Base-by-base conservation (phyloP, 164 flowering plant species). In the Cinnamomum chago region DNA sequence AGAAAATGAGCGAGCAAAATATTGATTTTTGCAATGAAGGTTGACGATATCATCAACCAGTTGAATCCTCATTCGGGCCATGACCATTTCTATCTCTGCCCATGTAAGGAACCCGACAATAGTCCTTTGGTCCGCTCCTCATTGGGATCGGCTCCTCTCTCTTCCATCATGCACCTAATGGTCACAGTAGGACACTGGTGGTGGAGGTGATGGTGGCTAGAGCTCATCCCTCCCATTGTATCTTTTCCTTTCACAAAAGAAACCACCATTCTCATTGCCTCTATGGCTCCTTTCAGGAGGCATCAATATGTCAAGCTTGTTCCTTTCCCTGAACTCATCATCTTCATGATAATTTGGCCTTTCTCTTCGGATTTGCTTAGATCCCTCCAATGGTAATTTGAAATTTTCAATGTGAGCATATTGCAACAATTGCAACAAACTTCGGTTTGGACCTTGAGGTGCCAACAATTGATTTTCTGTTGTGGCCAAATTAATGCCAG, bases 111-210 rank as follows among this genome's bases (percentile, higher is more conserved):
- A 84, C 93, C 66, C 92, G 80, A 0, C 81, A 85, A 10, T 50
- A 73, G 33, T 86, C 93, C 78, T 80, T 89, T 0, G 79, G 85
- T 69, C 81, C 87, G 65, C 84, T 84, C 79, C 91, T 86, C 4
- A 89, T 28, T 0, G 98, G 98, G 97, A 94, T 7, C 95, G 80
- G 78, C 97, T 94, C 78, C 97, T 83, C 78, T 86, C 93, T 78
- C 98, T 85, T 1, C 68, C 40, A 75, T 85, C 91, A 58, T 82
- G 89, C 9, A 72, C 78, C 96, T 95, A 92, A 25, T 88, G 85
- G 35, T 83, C 92, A 69, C 86, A 88, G n/a, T 67, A 80, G 3
- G 75, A 74, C 18, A 86, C 80, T n/a, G 85, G 82, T 3, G 72
- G 86, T 5, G 87, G 83, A 1, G 92, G 88, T 27, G 22, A 40